These are phyloP conservation scores for Calocera cornea DNA, from an alignment of 768 basidiomycete genomes.

Conservation along the genomic window DNA sequence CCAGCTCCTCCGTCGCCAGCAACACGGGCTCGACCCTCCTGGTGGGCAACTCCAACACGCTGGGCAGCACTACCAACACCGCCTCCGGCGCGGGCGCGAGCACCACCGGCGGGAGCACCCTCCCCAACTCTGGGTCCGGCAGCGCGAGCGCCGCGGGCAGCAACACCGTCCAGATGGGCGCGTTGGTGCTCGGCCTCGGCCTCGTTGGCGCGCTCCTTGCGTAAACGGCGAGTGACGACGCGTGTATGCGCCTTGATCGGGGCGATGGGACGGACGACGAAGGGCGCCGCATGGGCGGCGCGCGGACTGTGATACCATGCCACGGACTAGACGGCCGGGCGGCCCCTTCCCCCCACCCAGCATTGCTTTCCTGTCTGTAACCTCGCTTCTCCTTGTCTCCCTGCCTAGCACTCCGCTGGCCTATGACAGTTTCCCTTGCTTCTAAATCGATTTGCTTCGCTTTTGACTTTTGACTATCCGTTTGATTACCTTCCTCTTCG, in stretches of 20 bases:
- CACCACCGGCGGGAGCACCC: conserved; percentile 14
- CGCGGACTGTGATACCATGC: background rate
- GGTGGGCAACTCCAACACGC: conserved; percentile 16
- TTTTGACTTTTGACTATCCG: too few relatives aligned
- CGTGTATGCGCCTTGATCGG: too few relatives aligned
- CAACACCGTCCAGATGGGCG: conserved; percentile 22
- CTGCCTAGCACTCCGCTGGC: too few relatives aligned
- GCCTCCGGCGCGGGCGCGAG: background rate
- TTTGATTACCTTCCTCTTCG: too few relatives aligned
- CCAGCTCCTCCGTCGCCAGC: conserved; percentile 24
- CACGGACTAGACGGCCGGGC: background rate
- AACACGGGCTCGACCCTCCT: conserved; percentile 19
- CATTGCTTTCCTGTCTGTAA: too few relatives aligned
- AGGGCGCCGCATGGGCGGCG: background rate
- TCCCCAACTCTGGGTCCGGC: conserved; percentile 9
- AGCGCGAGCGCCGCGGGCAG: conserved; percentile 23
- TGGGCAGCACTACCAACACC: conserved; percentile 10
- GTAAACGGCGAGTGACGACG: conserved; percentile 14
- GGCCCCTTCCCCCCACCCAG: too few relatives aligned
- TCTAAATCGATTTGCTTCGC: too few relatives aligned
- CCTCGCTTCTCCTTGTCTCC: too few relatives aligned
- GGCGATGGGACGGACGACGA: too few relatives aligned
- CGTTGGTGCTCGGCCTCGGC: conserved; percentile 25
- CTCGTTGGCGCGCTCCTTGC: conserved; percentile 28
- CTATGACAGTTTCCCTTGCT: too few relatives aligned